phyloP scores from a whole-genome alignment of 495 filamentous ascomycete species.

The Aspergillus cavernicola region DNA sequence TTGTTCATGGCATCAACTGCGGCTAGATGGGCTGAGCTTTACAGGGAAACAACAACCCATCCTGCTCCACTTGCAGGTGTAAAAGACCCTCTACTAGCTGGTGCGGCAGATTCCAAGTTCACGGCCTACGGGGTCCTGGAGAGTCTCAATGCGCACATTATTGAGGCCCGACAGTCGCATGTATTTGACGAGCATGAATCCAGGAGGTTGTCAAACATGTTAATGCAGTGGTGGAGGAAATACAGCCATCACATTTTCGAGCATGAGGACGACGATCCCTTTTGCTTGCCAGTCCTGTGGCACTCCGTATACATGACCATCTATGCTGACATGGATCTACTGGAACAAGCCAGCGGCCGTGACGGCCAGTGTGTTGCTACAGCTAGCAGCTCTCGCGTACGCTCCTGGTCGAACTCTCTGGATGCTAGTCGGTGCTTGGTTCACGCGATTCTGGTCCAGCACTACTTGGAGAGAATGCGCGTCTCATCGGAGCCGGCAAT shows the following conservation, averaged over 20 bases:
- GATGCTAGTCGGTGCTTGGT: constrained; percentile 25
- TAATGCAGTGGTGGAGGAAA: constrained; percentile 22
- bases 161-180: constrained; percentile 18
- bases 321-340: constrained; percentile 29
- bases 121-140: constrained; percentile 24
- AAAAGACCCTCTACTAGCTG: constrained; percentile 9
- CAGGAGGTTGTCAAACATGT: constrained; percentile 12
- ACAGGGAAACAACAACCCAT: constrained; percentile 7
- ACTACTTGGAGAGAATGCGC: constrained; percentile 21
- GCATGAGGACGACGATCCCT: constrained; percentile 15
- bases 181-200: constrained; percentile 12
- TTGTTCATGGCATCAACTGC: constrained; percentile 32
- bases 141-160: constrained; percentile 18
- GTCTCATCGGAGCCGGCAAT: constrained; percentile 29
- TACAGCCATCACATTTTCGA: constrained; percentile 13
- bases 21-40: constrained; percentile 22
- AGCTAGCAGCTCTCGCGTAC: not conserved
- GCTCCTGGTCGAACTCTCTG: constrained; percentile 13
- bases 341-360: constrained; percentile 29
- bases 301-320: constrained; percentile 30
- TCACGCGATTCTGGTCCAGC: constrained; percentile 24
- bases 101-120: constrained; percentile 15
- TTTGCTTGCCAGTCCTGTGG: constrained; percentile 34
- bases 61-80: not conserved
- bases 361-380: constrained; percentile 15